Evolutionary conservation across 2,329 filamentous ascomycete species (phyloP).

Genomic region (Botrytis elliptica): DNA sequence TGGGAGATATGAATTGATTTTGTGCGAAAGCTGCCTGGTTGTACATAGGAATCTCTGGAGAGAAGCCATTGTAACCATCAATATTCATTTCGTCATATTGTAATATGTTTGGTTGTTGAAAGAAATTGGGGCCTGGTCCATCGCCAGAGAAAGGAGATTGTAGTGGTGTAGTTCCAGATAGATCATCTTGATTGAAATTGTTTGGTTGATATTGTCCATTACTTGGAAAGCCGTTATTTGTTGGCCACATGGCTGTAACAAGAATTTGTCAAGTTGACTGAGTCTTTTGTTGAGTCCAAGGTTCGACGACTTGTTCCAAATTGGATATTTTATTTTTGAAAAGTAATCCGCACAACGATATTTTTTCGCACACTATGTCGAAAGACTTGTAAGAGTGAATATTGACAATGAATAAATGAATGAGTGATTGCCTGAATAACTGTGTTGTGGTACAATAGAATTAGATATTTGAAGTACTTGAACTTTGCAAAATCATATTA

Average conservation of each 20-base stretch:
- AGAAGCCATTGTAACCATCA: constrained; percentile 27
- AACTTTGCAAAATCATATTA: constrained; percentile 1
- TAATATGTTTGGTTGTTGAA: constrained; percentile 27
- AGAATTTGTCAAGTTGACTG: background rate
- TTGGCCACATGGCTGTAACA: constrained; percentile 32
- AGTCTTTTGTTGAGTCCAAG: background rate
- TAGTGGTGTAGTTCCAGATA: constrained; percentile 5
- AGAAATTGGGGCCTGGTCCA: constrained; percentile 27
- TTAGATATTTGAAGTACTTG: constrained; percentile 2
- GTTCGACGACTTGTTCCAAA: background rate
- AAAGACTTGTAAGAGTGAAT: constrained; percentile 5
- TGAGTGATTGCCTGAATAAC: too few species aligned
- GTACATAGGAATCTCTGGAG: constrained; percentile 30
- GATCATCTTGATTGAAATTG: constrained; percentile 34
- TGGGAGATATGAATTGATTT: constrained; percentile 30
- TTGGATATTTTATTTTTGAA: background rate
- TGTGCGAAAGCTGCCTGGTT: constrained; percentile 32
- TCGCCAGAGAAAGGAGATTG: constrained; percentile 23
- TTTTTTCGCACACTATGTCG: background rate
- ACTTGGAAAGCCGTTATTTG: constrained; percentile 33
- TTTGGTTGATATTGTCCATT: constrained; percentile 30
- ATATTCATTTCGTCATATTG: constrained; percentile 27
- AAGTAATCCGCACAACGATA: background rate
- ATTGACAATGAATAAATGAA: background rate
- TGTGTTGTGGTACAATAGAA: background rate